These are phyloP conservation scores for Elongisporangium undulatum DNA, from an alignment of 352 stramenopile species.

Conservation along the genomic window DNA sequence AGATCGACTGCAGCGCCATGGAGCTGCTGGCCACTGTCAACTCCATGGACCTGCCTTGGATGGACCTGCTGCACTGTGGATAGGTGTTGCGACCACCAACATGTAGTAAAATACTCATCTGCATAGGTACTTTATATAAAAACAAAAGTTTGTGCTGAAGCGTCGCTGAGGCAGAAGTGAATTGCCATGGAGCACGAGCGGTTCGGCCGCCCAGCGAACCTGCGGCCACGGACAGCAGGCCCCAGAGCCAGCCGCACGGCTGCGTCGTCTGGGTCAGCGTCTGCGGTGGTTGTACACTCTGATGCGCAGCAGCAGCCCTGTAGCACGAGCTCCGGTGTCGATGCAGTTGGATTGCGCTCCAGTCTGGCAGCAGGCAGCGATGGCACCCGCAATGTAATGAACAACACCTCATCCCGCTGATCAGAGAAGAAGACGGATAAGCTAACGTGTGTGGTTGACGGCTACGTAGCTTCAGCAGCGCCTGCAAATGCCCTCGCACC, in stretches of 20 bases:
- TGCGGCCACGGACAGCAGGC: slow-evolving; percentile 44
- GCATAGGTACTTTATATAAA: background rate
- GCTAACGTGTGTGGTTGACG: slow-evolving; percentile 1
- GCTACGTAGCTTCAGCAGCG: slow-evolving; percentile 38
- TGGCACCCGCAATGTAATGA: slow-evolving; percentile 9
- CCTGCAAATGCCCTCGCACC: slow-evolving; percentile 32
- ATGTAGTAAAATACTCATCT: background rate
- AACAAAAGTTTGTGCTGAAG: background rate
- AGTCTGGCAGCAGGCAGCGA: slow-evolving; percentile 13
- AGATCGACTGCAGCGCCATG: background rate
- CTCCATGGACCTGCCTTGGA: background rate
- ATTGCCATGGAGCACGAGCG: slow-evolving; percentile 26
- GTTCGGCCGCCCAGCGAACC: slow-evolving; percentile 43
- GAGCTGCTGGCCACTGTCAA: background rate
- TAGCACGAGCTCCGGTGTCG: background rate
- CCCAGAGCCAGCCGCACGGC: background rate
- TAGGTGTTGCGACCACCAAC: background rate
- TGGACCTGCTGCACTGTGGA: no score
- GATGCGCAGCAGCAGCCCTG: background rate
- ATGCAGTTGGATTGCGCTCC: background rate
- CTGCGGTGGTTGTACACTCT: background rate
- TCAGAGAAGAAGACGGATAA: background rate
- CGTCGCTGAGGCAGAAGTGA: background rate
- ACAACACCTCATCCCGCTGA: slow-evolving; percentile 7
- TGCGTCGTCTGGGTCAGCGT: background rate